Percentiles rank a stretch among this genome's conserved stretches.
These are phyloP conservation scores for Cytospora piceicola DNA, from an alignment of 2,329 filamentous ascomycete species.

Conservation along the genomic window DNA sequence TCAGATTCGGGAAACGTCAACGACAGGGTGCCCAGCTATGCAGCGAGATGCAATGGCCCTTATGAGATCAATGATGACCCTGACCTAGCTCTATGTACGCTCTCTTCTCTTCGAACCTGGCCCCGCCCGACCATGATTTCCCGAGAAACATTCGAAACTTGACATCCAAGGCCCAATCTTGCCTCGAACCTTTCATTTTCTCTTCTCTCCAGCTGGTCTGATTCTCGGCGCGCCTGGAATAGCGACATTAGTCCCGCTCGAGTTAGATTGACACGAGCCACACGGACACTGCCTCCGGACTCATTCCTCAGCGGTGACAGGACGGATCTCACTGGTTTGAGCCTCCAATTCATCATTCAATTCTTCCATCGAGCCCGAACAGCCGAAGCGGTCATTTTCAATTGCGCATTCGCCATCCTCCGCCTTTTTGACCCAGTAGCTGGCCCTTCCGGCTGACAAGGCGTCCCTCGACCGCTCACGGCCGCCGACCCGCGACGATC, in stretches of 20 bases:
- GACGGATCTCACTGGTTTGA: slow-evolving; percentile 28
- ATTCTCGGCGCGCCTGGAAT: slow-evolving; percentile 14
- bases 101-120: slow-evolving; percentile 20
- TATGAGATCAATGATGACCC: slow-evolving; percentile 29
- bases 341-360: slow-evolving; percentile 16
- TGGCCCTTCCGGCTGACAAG: neutral
- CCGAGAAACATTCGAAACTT: slow-evolving; percentile 23
- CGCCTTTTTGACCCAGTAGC: slow-evolving; percentile 12
- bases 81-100: slow-evolving; percentile 21
- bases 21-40: slow-evolving; percentile 17
- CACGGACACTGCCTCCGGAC: slow-evolving; percentile 17
- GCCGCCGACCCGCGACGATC: slow-evolving; percentile 11
- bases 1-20: slow-evolving; percentile 24
- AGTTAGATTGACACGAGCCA: slow-evolving; percentile 21
- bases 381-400: slow-evolving; percentile 9
- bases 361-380: slow-evolving; percentile 18
- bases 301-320: slow-evolving; percentile 18
- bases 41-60: slow-evolving; percentile 25
- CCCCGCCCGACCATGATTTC: slow-evolving; percentile 21
- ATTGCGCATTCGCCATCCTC: slow-evolving; percentile 8
- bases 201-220: slow-evolving; percentile 31
- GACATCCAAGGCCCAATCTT: slow-evolving; percentile 22
- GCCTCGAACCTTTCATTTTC: slow-evolving; percentile 27
- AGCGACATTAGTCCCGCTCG: slow-evolving; percentile 14
- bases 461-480: slow-evolving; percentile 13